Percentiles rank a stretch among this genome's conserved stretches.
Evolutionary conservation across 495 filamentous ascomycete species (phyloP).

Genomic region (Penicillium lividum): DNA sequence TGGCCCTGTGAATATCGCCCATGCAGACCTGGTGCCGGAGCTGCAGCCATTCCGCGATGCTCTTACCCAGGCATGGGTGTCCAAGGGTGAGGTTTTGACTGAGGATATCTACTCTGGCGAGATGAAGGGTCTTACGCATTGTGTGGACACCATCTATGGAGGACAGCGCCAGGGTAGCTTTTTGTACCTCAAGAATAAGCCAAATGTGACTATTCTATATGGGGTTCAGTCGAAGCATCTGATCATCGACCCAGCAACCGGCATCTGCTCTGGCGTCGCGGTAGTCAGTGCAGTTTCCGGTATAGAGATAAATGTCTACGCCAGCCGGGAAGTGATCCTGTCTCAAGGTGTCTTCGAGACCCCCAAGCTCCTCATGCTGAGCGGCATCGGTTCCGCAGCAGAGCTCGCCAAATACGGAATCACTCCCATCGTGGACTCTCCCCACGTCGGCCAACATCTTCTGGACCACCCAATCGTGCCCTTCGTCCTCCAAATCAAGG

Average conservation of each 20-base stretch:
- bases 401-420: constrained; percentile 54
- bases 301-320: constrained; percentile 35
- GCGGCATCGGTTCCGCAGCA: constrained; percentile 39
- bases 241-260: constrained; percentile 48
- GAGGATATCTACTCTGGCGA: constrained; percentile 58
- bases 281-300: constrained; percentile 44
- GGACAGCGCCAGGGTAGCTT: constrained; percentile 55
- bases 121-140: constrained; percentile 57
- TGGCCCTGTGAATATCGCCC: constrained; percentile 56
- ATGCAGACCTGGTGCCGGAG: constrained; percentile 56
- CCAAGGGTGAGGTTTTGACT: constrained; percentile 50
- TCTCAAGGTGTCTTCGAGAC: constrained; percentile 46
- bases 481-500: constrained; percentile 56
- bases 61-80: constrained; percentile 55
- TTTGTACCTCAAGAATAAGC: constrained; percentile 54
- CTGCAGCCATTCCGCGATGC: constrained; percentile 55
- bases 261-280: constrained; percentile 37
- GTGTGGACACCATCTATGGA: constrained; percentile 57
- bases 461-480: constrained; percentile 58
- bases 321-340: constrained; percentile 46
- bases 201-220: constrained; percentile 55
- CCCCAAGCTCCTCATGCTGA: constrained; percentile 50
- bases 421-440: constrained; percentile 43
- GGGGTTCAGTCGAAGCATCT: constrained; percentile 51
- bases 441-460: constrained; percentile 58